phyloP scores from a whole-genome alignment of 352 stramenopile species.

The Pythium periplocum region DNA sequence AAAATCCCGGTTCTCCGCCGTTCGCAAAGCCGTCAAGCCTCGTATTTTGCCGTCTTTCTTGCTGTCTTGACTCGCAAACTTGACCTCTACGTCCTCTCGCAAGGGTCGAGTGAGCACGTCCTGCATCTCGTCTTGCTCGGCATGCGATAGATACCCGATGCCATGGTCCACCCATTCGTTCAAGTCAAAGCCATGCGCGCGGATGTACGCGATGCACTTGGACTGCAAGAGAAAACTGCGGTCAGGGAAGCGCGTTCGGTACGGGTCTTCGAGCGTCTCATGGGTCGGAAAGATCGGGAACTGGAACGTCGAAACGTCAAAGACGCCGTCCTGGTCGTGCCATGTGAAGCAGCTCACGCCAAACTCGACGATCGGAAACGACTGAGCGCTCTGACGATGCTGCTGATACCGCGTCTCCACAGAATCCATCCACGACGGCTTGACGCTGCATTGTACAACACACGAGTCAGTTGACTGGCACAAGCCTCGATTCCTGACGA shows the following conservation, averaged over 20 bases:
- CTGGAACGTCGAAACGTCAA: slow-evolving; percentile 60
- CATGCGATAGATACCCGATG: slow-evolving; percentile 63
- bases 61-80: slow-evolving; percentile 8
- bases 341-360: slow-evolving; percentile 67
- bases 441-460: slow-evolving; percentile 16
- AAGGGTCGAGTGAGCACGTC: slow-evolving; percentile 6
- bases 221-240: slow-evolving; percentile 60
- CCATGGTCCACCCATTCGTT: slow-evolving; percentile 73
- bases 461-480: background rate
- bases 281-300: slow-evolving; percentile 70
- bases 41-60: too few species aligned
- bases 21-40: slow-evolving; percentile 7
- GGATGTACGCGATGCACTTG: slow-evolving; percentile 75
- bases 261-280: slow-evolving; percentile 18
- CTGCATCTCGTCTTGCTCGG: slow-evolving; percentile 25
- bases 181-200: slow-evolving; percentile 71
- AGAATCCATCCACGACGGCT: slow-evolving; percentile 66
- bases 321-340: slow-evolving; percentile 28
- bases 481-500: background rate
- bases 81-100: slow-evolving; percentile 14
- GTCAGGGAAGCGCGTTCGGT: slow-evolving; percentile 24
- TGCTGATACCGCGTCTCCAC: slow-evolving; percentile 63
- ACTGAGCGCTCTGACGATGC: slow-evolving; percentile 38
- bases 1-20: slow-evolving; percentile 6
- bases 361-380: slow-evolving; percentile 75